These are phyloP conservation scores for Coemansia sp. DNA, from an alignment of 192 early-diverging fungal genomes.

Conservation along the genomic window DNA sequence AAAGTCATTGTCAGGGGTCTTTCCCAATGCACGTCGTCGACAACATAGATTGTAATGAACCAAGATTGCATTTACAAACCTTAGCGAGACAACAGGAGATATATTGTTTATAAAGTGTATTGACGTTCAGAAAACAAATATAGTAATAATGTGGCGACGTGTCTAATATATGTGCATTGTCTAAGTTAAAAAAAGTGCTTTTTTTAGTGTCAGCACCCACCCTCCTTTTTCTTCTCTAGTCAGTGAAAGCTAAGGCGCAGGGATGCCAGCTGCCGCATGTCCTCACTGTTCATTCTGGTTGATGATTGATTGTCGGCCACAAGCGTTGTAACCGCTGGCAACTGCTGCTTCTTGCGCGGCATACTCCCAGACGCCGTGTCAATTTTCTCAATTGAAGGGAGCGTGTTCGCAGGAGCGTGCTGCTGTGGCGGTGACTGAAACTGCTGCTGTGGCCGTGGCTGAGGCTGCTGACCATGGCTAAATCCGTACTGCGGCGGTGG, in stretches of 20 bases:
- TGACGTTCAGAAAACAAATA: background rate
- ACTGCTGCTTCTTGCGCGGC: background rate
- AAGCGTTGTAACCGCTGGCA: background rate
- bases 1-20: background rate
- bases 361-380: background rate
- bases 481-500: background rate
- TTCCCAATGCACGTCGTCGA: background rate
- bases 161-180: conserved; percentile 6
- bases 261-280: conserved; percentile 50
- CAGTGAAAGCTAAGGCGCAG: conserved; percentile 45
- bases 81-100: background rate
- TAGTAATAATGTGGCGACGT: background rate
- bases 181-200: background rate
- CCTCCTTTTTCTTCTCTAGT: conserved; percentile 9
- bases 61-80: background rate
- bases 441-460: conserved; percentile 6
- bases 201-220: background rate
- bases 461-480: conserved; percentile 2
- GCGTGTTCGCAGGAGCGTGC: conserved; percentile 6
- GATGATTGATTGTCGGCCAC: background rate
- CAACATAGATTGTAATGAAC: background rate
- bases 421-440: conserved; percentile 8
- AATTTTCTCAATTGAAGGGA: conserved; percentile 43
- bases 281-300: conserved; percentile 51
- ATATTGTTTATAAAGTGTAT: background rate